Evolutionary conservation across 352 stramenopile species (phyloP).

Genomic region (Phytophthora macrochlamydospora): DNA sequence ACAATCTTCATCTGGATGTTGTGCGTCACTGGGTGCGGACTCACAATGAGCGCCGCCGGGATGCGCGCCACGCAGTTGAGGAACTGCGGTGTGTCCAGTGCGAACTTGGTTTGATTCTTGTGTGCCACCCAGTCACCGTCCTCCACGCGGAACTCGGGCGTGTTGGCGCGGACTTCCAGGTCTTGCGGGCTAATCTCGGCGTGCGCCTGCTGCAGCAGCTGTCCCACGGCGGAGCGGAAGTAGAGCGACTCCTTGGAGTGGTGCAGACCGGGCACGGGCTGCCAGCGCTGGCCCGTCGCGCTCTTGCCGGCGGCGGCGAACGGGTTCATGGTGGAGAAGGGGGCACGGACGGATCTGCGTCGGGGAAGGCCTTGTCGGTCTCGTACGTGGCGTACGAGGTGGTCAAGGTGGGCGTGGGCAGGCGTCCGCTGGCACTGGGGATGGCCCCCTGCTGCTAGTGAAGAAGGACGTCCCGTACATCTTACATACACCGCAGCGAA

Average conservation of each 20-base stretch:
- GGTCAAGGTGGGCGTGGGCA: conserved; percentile 7
- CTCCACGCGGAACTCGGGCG: conserved; percentile 81
- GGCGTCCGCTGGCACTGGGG: conserved; percentile 16
- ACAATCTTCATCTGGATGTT: conserved; percentile 42
- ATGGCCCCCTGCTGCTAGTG: not conserved
- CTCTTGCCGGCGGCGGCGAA: conserved; percentile 43
- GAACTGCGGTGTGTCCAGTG: conserved; percentile 64
- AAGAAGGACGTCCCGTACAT: not conserved
- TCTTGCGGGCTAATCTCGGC: conserved; percentile 73
- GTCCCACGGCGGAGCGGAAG: conserved; percentile 66
- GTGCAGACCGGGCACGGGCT: conserved; percentile 71
- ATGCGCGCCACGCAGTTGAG: conserved; percentile 79
- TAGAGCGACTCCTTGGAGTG: conserved; percentile 87
- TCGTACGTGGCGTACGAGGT: conserved; percentile 30
- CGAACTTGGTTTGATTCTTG: conserved; percentile 63
- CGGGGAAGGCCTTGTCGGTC: conserved; percentile 23
- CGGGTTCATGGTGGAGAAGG: conserved; percentile 72
- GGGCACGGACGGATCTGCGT: conserved; percentile 49
- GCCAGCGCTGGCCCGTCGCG: conserved; percentile 53
- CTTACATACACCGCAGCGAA: not conserved
- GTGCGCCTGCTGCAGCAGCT: conserved; percentile 71
- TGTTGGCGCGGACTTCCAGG: conserved; percentile 84
- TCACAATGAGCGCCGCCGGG: conserved; percentile 61
- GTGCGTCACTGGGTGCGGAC: conserved; percentile 37
- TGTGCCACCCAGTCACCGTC: conserved; percentile 85